Conservation (phyloP, 306 rosid species). For the Ochetophila trinervis region DNA sequence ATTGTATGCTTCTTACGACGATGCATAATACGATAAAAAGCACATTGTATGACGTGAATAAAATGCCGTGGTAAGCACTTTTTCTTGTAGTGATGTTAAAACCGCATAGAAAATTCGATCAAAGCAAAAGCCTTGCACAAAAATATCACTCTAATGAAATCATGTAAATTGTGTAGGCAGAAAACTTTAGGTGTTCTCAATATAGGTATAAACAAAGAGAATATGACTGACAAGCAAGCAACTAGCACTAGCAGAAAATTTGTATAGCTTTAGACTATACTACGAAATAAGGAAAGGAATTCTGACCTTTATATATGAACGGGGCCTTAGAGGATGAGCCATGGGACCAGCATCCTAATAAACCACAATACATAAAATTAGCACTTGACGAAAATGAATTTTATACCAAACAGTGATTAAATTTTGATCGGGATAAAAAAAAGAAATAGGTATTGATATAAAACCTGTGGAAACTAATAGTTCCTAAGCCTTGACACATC, state of each 20-base stretch:
- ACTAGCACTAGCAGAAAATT: not conserved
- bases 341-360: conserved; percentile 96
- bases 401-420: not conserved
- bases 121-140: conserved; percentile 4
- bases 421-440: not conserved
- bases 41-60: no score
- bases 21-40: no score
- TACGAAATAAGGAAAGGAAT: conserved; percentile 13
- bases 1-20: no score
- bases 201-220: conserved; percentile 28
- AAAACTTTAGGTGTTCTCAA: conserved; percentile 91
- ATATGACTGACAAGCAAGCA: conserved; percentile 25
- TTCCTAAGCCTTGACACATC: conserved; percentile 89
- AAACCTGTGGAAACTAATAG: conserved; percentile 97
- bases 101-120: conserved; percentile 19
- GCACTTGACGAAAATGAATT: conserved; percentile 1
- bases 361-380: conserved; percentile 23
- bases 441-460: conserved; percentile 13
- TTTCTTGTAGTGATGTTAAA: no score
- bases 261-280: conserved; percentile 6
- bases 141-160: conserved; percentile 8
- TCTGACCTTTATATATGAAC: conserved; percentile 94
- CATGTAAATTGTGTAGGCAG: conserved; percentile 13
- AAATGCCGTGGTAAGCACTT: no score
- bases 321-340: conserved; percentile 99